A percentile compares a stretch with the other conserved stretches of the same genome.
These are phyloP conservation scores for Oidiodendron maius DNA, from an alignment of 495 filamentous ascomycete species.

Conservation along the genomic window DNA sequence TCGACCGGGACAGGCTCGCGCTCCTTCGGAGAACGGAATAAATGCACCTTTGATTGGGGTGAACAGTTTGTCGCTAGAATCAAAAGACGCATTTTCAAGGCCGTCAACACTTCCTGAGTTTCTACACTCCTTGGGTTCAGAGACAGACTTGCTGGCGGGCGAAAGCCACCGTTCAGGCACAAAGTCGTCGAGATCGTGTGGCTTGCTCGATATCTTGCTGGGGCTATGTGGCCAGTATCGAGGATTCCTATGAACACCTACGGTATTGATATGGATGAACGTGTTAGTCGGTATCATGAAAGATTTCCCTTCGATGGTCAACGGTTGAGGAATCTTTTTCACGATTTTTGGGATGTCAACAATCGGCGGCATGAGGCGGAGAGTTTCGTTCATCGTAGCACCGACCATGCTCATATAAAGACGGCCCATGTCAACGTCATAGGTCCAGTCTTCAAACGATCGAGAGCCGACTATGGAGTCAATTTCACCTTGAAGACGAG, in stretches of 20 bases:
- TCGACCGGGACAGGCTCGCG: conserved; percentile 60
- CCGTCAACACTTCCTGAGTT: conserved; percentile 46
- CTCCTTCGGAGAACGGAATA: conserved; percentile 68
- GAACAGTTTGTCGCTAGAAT: conserved; percentile 33
- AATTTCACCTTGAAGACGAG: conserved; percentile 54
- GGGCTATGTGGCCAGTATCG: conserved; percentile 40
- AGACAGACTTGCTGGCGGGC: conserved; percentile 26
- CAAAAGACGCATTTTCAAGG: conserved; percentile 39
- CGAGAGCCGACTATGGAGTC: conserved; percentile 46
- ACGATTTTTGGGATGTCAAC: conserved; percentile 56
- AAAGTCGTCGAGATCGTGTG: conserved; percentile 43
- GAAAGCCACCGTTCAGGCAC: conserved; percentile 52
- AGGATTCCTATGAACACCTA: conserved; percentile 53
- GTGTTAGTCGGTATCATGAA: conserved; percentile 43
- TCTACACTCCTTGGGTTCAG: conserved; percentile 45
- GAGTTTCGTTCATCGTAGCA: conserved; percentile 61
- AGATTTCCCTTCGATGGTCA: conserved; percentile 44
- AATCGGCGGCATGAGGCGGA: conserved; percentile 58
- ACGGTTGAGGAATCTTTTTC: conserved; percentile 35
- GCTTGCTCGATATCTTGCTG: conserved; percentile 22
- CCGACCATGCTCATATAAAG: conserved; percentile 53
- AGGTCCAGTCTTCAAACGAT: conserved; percentile 52
- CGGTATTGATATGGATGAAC: conserved; percentile 38
- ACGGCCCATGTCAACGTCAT: conserved; percentile 38
- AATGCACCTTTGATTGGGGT: conserved; percentile 55